Evolutionary conservation across 208 protist genomes (phyloP), one percentile per base, ranked within the genome.

Genomic region (Balamuthia mandrillaris): DNA sequence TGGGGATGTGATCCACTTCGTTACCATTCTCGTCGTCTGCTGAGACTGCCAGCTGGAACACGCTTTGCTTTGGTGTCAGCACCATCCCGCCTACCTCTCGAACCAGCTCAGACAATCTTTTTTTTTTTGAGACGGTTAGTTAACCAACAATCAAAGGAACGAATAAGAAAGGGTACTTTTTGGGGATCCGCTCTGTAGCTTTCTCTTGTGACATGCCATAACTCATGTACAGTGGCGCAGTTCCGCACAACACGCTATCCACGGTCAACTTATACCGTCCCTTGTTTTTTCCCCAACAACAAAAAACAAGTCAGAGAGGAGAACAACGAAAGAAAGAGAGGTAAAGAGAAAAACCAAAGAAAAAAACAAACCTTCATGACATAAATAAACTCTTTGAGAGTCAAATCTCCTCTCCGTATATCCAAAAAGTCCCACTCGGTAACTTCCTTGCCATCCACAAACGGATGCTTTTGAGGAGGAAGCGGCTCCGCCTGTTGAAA

Each of bases 401-500:
- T 56, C 18, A 56, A n/a, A n/a, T 56, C 49, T 18, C 49, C 49
- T 24, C 49, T 18, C 49, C n/a, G 18, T 24, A 56, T n/a, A 56
- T 56, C 49, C n/a, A 56, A 24, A 56, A 56, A 56, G 49, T 56
- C 49, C 49, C 49, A 56, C 49, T 56, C 49, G 18, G 49, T 56
- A n/a, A 56, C 18, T 24, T 24, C 18, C 49, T 56, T 18, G 49
- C 49, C 49, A 24, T 56, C 18, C n/a, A n/a, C n/a, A n/a, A 56
- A 56, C n/a, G 49, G 49, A 56, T 24, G 49, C 61, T 70, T 70
- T 18, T 21, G 18, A 70, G 61, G 61, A 18, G 61, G 21, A 16
- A 70, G 16, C 18, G 98, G 98, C 78, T 99, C 97, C 10, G 95
- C 96, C 72, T 98, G 98, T 66, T 92, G 91, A 44, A 98, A 85